phyloP scores from a whole-genome alignment of 208 protist genomes.

The Strigomonas culicis region DNA sequence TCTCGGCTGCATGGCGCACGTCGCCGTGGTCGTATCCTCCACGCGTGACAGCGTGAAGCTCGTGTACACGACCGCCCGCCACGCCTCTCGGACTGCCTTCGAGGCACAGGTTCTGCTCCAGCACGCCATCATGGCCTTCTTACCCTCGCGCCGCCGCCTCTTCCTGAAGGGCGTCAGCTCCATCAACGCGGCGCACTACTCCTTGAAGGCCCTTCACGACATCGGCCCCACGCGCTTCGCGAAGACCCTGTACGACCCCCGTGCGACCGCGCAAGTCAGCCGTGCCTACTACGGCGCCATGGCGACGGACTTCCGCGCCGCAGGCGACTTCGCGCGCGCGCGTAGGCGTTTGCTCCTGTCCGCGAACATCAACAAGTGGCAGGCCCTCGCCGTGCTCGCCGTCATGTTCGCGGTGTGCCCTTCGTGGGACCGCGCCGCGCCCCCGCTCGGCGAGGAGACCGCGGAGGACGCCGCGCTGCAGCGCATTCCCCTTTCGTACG shows the following conservation, averaged over 20 bases:
- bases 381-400: slow-evolving; percentile 51
- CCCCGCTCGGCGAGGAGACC: neutral
- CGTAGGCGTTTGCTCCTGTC: slow-evolving; percentile 29
- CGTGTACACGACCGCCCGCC: neutral
- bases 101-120: too few relatives aligned
- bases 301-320: slow-evolving; percentile 17
- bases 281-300: slow-evolving; percentile 24
- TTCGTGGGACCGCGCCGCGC: slow-evolving; percentile 28
- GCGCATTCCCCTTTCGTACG: neutral
- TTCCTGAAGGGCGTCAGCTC: slow-evolving; percentile 52
- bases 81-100: neutral
- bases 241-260: slow-evolving; percentile 58
- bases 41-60: neutral
- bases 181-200: slow-evolving; percentile 34
- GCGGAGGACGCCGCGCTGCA: slow-evolving; percentile 7
- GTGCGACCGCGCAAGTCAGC: slow-evolving; percentile 28
- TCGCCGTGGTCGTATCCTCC: neutral
- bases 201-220: slow-evolving; percentile 43
- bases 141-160: slow-evolving; percentile 12
- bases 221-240: slow-evolving; percentile 51
- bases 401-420: slow-evolving; percentile 45
- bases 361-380: slow-evolving; percentile 54
- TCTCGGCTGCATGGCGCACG: neutral
- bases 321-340: slow-evolving; percentile 8
- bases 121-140: neutral